Base-by-base conservation (phyloP, 164 flowering plant species). In the Paratinospora sagittata region DNA sequence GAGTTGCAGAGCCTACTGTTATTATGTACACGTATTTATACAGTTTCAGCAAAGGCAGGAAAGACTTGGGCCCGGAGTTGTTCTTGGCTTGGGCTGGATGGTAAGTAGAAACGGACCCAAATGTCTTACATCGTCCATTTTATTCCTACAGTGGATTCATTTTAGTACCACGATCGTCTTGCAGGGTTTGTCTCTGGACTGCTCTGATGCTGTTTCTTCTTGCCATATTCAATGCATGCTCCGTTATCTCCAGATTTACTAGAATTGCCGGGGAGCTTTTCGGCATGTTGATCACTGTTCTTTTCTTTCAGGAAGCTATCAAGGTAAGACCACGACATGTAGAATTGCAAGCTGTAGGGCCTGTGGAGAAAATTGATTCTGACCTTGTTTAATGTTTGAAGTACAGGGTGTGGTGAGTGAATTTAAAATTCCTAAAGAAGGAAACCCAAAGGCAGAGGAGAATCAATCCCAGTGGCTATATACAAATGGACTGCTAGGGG, bases 1-100 rank as follows among this genome's bases (percentile, higher is more conserved):
- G 91, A 58, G 91, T 87, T 43, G 89, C 91, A 39, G 91, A 87
- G 76, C 91, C 89, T n/a, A 87, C 89, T 3, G 82, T 87, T 43
- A 83, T 87, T 39, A 87, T 87, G 91, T 87, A 87, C 72, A 72
- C 82, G 9, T 87, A 84, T 66, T 66, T 87, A 73, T 85, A 81
- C 77, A 87, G 21, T 63, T 85, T 87, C 66, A 16, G 78, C 17
- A 85, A 82, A 74, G 75, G 69, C 37, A 78, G 71, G 68, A 41
- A 63, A 21, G 83, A 78, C 33, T 62, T 85, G 23, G 90, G 87
- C 13, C 43, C 13, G 19, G 78, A 79, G 21, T 76, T 87, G 43
- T 87, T 78, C 78, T 73, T 85, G 73, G 86, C 90, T 37, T 87
- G 90, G 88, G 72, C 88, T 49, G 87, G 84, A 79, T 87, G 90